These are phyloP conservation scores for Penicillium desertorum DNA, from an alignment of 495 filamentous ascomycete species.

Conservation along the genomic window DNA sequence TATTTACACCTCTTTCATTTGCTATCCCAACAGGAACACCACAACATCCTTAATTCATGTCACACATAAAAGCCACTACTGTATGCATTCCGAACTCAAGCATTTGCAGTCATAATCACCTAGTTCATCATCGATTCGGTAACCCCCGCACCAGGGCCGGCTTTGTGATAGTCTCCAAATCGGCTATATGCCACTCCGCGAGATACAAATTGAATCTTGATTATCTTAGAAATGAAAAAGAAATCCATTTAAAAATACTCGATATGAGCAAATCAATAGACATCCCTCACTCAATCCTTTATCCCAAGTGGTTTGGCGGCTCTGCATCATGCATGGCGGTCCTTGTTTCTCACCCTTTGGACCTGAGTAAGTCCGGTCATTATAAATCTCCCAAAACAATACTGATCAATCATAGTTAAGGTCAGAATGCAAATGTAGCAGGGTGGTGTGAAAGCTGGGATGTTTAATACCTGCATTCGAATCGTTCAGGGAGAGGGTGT, in stretches of 20 bases:
- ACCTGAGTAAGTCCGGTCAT: constrained; percentile 30
- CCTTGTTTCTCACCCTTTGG: constrained; percentile 44
- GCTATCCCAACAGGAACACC: too few relatives aligned
- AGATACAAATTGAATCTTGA: background rate
- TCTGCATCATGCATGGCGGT: constrained; percentile 47
- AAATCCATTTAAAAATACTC: background rate
- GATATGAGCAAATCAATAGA: constrained; percentile 7
- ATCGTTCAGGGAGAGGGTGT: constrained; percentile 33
- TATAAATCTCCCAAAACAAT: background rate
- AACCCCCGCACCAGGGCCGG: constrained; percentile 7
- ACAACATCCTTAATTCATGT: too few relatives aligned
- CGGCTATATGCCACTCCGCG: constrained; percentile 6
- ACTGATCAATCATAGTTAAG: constrained; percentile 25
- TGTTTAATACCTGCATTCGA: constrained; percentile 32
- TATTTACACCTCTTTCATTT: too few relatives aligned
- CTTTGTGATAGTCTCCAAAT: constrained; percentile 2
- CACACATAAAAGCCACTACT: background rate
- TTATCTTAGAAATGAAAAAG: background rate
- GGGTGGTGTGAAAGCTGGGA: constrained; percentile 31
- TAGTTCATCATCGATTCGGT: background rate
- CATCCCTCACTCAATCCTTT: constrained; percentile 13
- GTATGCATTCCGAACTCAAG: background rate
- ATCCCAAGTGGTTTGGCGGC: constrained; percentile 47
- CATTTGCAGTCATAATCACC: background rate
- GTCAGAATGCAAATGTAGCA: constrained; percentile 36